Conservation (phyloP, 2,329 filamentous ascomycete species). For the Colletotrichum spaethianum region DNA sequence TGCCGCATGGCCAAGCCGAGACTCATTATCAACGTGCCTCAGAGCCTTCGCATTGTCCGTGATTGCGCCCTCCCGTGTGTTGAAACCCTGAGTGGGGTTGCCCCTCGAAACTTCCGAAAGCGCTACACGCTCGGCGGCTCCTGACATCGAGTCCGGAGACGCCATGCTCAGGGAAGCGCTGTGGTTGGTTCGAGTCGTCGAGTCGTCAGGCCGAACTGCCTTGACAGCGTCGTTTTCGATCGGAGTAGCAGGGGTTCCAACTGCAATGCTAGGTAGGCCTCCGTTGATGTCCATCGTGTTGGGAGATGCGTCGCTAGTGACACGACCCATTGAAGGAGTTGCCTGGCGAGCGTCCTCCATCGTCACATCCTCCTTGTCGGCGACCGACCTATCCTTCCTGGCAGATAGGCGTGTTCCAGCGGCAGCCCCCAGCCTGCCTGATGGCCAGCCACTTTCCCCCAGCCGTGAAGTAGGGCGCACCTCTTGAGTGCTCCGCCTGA, state of each 20-base stretch:
- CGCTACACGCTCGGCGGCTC: background rate
- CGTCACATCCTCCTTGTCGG: slow-evolving; percentile 6
- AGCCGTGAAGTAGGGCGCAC: slow-evolving; percentile 31
- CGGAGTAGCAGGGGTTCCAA: slow-evolving; percentile 12
- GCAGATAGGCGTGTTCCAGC: slow-evolving; percentile 32
- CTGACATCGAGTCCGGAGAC: background rate
- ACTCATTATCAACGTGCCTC: background rate
- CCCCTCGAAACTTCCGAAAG: background rate
- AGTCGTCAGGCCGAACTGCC: background rate
- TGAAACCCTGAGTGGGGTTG: background rate
- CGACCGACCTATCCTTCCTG: slow-evolving; percentile 12
- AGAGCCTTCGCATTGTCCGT: too few relatives aligned
- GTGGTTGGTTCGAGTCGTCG: background rate
- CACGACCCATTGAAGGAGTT: slow-evolving; percentile 7
- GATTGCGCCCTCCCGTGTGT: background rate
- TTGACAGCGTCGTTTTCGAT: too few relatives aligned
- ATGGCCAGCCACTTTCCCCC: slow-evolving; percentile 1
- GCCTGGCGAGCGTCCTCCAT: slow-evolving; percentile 18
- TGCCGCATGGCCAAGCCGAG: background rate
- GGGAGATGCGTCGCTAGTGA: background rate
- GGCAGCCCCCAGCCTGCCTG: slow-evolving; percentile 19
- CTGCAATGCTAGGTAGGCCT: background rate
- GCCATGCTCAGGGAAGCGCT: background rate
- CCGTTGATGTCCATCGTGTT: background rate
- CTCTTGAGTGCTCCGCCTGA: slow-evolving; percentile 37